Evolutionary conservation across 2,329 filamentous ascomycete genomes (phyloP).

Genomic region (Raffaelea deltoideospora): DNA sequence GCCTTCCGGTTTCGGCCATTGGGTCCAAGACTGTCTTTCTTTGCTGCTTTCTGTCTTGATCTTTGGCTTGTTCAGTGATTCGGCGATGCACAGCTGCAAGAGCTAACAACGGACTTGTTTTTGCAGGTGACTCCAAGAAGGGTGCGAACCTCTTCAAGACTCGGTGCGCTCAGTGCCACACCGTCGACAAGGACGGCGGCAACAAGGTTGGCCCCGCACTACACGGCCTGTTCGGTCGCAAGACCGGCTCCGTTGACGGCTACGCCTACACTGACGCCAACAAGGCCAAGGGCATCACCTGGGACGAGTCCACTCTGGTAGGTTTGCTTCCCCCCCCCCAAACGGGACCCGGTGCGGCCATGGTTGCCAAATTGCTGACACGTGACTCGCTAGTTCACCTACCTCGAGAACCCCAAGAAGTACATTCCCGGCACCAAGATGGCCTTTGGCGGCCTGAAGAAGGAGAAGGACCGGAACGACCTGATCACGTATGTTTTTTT

Average conservation of each 20-base stretch:
- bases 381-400: conserved; percentile 63
- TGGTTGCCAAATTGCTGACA: conserved; percentile 3
- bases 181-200: conserved; percentile 71
- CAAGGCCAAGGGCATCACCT: conserved; percentile 88
- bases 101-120: too few relatives aligned
- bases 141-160: conserved; percentile 99
- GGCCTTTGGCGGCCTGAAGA: conserved; percentile 99
- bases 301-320: conserved; percentile 77
- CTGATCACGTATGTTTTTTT: conserved; percentile 69
- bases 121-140: conserved; percentile 78
- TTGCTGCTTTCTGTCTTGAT: too few relatives aligned
- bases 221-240: conserved; percentile 93
- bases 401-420: conserved; percentile 99
- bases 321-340: conserved; percentile 13
- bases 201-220: conserved; percentile 98
- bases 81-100: too few relatives aligned
- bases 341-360: background rate
- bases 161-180: conserved; percentile 97
- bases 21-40: too few relatives aligned
- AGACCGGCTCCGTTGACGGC: conserved; percentile 79
- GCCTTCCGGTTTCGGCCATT: too few relatives aligned
- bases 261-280: conserved; percentile 99
- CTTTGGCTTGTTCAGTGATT: too few relatives aligned
- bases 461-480: conserved; percentile 98
- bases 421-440: conserved; percentile 99